Base-by-base conservation (phyloP, 805 yeast species). In the Ogataea sp. region DNA sequence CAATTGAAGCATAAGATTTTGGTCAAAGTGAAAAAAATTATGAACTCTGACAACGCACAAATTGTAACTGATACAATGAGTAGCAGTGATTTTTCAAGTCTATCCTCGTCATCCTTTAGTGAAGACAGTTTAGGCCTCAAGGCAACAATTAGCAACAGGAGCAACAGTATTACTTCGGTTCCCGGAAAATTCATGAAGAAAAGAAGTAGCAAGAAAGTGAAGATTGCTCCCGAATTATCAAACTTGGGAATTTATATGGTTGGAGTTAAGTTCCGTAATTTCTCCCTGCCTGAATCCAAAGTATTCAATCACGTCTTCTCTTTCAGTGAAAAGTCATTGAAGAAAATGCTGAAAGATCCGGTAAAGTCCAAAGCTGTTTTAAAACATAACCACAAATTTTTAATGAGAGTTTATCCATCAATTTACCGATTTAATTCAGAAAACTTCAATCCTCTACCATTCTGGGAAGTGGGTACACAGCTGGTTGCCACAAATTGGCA, bases 401-500 rank as follows among this genome's bases (percentile, higher is more conserved):
- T 90, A 39, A 80, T 86, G 82, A 68, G 99, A 38, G 75, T 88
- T 0, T 93, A 93, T 53, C 99, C 99, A 0, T 80, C 94, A 1
- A 79, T 78, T 7, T 72, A 79, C 41, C 63, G 97, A 31, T 70
- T 84, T 45, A 80, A 69, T 38, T 87, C 96, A 1, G 70, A 84
- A 3, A 93, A 93, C 52, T 89, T 86, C 53, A 73, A 72, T 33
- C 97, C 98, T 0, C 59, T 85, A 2, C 58, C 59, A 1, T 87
- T 76, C 52, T 93, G 99, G 98, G 68, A 69, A 37, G 65, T 72
- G 35, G 99, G 99, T 1, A 81, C 73, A 10, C 98, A 93, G 54
- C 76, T 93, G 87, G 97, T 85, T 4, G 97, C 98, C 0, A 80
- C 96, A 0, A 93, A 90, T 55, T 90, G 97, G 97, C 98, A 90